These are phyloP conservation scores for Microcyclosporella mali DNA, from an alignment of 2,329 filamentous ascomycete species.

Conservation along the genomic window DNA sequence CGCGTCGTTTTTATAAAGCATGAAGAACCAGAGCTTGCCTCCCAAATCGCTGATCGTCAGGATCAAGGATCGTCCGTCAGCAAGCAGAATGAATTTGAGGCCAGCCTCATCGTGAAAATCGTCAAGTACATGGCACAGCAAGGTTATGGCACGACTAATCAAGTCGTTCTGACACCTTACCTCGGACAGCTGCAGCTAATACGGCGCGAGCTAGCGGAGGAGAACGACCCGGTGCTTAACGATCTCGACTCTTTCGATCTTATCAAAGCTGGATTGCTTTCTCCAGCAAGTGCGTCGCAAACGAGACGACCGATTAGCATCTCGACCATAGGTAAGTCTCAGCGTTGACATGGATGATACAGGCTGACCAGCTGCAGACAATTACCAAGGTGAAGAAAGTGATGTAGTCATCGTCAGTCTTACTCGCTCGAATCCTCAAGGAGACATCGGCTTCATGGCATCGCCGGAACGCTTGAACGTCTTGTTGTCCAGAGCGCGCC, in stretches of 20 bases:
- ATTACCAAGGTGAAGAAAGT: slow-evolving; percentile 72
- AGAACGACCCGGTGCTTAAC: slow-evolving; percentile 56
- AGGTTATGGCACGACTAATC: slow-evolving; percentile 56
- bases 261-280: slow-evolving; percentile 22
- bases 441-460: slow-evolving; percentile 58
- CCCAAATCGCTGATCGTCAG: slow-evolving; percentile 7
- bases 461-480: slow-evolving; percentile 65
- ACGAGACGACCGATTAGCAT: slow-evolving; percentile 41
- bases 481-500: slow-evolving; percentile 58
- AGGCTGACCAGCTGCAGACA: slow-evolving; percentile 32
- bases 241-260: slow-evolving; percentile 57
- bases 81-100: slow-evolving; percentile 52
- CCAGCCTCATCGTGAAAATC: slow-evolving; percentile 54
- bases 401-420: slow-evolving; percentile 65
- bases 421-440: slow-evolving; percentile 59
- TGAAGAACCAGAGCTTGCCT: slow-evolving; percentile 38
- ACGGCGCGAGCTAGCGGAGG: slow-evolving; percentile 38
- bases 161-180: slow-evolving; percentile 65
- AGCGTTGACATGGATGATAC: not conserved
- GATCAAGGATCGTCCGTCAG: slow-evolving; percentile 16
- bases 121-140: slow-evolving; percentile 61
- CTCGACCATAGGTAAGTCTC: slow-evolving; percentile 29
- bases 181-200: slow-evolving; percentile 52
- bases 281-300: slow-evolving; percentile 10
- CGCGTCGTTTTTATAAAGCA: slow-evolving; percentile 58